Percentiles rank a stretch among this genome's conserved stretches.
phyloP scores from a whole-genome alignment of 2,329 filamentous ascomycete species.

The Didymella lethalis region DNA sequence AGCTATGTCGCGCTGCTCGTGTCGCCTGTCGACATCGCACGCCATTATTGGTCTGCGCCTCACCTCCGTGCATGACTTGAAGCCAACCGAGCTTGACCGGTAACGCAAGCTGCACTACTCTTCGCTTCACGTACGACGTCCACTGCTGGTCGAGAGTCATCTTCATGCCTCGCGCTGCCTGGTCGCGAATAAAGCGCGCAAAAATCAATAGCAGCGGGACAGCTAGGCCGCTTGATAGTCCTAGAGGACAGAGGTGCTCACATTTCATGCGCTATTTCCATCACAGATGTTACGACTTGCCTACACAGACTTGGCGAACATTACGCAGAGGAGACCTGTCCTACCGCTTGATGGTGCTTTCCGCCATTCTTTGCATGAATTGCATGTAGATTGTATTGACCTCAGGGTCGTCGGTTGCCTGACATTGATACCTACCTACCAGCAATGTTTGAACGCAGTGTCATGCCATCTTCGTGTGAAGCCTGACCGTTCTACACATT shows the following conservation, averaged over 20 bases:
- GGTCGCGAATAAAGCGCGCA: conserved; percentile 13
- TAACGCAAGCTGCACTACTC: conserved; percentile 30
- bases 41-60: conserved; percentile 27
- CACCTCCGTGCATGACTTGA: conserved; percentile 20
- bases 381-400: not conserved
- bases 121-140: conserved; percentile 27
- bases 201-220: conserved; percentile 8
- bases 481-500: not conserved
- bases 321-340: not conserved
- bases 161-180: conserved; percentile 11
- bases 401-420: not conserved
- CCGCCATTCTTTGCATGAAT: not conserved
- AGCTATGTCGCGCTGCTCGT: not conserved
- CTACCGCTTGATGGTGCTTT: not conserved
- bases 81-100: conserved; percentile 36
- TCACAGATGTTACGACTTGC: not conserved
- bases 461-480: not conserved
- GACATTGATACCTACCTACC: not conserved
- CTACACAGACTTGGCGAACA: not conserved
- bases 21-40: conserved; percentile 23
- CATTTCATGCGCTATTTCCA: conserved; percentile 8
- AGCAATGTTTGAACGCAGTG: not conserved
- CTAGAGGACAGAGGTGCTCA: conserved; percentile 15
- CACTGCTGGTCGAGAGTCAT: conserved; percentile 34
- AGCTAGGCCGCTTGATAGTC: conserved; percentile 19